Conservation (phyloP, 192 early-diverging fungal genomes). For the Backusella liffmaniae region DNA sequence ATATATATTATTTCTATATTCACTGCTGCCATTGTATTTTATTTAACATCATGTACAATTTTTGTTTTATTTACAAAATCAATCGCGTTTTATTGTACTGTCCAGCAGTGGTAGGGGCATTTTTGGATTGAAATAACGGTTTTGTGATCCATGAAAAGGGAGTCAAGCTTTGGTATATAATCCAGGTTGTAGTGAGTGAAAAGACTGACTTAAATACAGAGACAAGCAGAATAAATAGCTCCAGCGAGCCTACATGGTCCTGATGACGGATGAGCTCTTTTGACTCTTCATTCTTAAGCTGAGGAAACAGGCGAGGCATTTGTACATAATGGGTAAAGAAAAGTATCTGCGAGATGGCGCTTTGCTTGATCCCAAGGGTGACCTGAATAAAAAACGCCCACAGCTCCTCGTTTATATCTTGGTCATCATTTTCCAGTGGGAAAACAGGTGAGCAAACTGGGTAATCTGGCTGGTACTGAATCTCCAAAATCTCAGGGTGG, state of each 20-base stretch:
- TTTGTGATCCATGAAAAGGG: slow-evolving; percentile 4
- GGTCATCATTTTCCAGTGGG: slow-evolving; percentile 5
- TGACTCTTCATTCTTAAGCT: not conserved
- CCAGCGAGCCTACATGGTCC: not conserved
- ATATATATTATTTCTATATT: too few species aligned
- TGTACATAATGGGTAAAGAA: not conserved
- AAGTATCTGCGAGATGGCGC: not conserved
- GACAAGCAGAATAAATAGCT: not conserved
- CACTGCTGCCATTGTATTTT: not conserved
- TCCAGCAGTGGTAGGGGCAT: not conserved
- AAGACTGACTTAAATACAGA: not conserved
- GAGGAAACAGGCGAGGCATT: not conserved
- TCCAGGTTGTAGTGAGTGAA: slow-evolving; percentile 16
- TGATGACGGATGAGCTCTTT: not conserved
- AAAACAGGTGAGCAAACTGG: slow-evolving; percentile 11
- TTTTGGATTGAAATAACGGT: not conserved
- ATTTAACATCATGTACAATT: not conserved
- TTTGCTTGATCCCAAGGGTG: not conserved
- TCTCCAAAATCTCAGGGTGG: slow-evolving; percentile 21
- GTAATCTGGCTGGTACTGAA: slow-evolving; percentile 29
- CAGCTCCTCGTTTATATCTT: not conserved
- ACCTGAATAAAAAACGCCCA: slow-evolving; percentile 8
- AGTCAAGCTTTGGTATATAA: slow-evolving; percentile 11
- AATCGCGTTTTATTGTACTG: not conserved
- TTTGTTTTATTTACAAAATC: not conserved